Evolutionary conservation across 73 alveolate genomes (phyloP).

Genomic region (Paramecium octaurelia): DNA sequence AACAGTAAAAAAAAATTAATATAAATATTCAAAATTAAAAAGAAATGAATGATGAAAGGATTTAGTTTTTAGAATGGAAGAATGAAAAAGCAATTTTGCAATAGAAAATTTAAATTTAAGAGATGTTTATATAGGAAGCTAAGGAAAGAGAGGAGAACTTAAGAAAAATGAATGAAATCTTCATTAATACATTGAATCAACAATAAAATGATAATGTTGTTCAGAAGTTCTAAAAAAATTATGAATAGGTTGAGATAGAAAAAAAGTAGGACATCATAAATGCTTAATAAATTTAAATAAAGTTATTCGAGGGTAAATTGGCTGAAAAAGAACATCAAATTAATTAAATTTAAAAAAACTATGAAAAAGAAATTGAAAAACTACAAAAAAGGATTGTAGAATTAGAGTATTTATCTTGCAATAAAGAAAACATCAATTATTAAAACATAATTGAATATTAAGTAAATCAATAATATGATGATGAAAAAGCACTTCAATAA

Average conservation of each 20-base stretch:
- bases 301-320: neutral
- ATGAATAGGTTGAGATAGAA: neutral
- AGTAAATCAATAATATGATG: neutral
- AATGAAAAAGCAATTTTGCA: slow-evolving; percentile 49
- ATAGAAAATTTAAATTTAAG: slow-evolving; percentile 35
- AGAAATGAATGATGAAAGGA: neutral
- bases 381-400: neutral
- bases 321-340: neutral
- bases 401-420: neutral
- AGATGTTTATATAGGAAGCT: slow-evolving; percentile 23
- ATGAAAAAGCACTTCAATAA: neutral
- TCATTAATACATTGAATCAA: slow-evolving; percentile 1
- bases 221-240: neutral
- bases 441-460: neutral
- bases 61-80: slow-evolving; percentile 36
- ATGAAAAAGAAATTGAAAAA: neutral
- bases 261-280: neutral
- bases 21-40: neutral
- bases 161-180: slow-evolving; percentile 53
- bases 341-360: neutral
- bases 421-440: neutral
- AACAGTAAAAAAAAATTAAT: neutral
- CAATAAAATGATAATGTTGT: slow-evolving; percentile 14
- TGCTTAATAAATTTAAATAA: neutral
- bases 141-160: slow-evolving; percentile 58